Evolutionary conservation across 768 basidiomycete genomes (phyloP).

Genomic region (Glaciozyma martinii): DNA sequence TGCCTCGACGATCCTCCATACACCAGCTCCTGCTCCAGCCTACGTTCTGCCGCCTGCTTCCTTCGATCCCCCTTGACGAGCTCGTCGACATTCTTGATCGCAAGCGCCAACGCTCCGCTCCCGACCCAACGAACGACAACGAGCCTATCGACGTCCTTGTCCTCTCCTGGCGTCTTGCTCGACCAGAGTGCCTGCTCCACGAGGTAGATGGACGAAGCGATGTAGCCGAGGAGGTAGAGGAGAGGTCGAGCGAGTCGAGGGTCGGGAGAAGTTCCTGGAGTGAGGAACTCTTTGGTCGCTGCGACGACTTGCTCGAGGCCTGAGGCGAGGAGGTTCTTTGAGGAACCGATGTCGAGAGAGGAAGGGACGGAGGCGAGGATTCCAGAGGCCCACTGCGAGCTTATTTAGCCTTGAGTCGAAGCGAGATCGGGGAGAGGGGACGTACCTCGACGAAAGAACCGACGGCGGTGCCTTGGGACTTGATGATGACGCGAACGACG

Average conservation of each 20-base stretch:
- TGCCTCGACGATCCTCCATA: too few relatives aligned
- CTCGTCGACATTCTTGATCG: too few relatives aligned
- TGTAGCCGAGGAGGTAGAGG: conserved; percentile 52
- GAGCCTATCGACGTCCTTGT: conserved; percentile 46
- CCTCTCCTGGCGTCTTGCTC: conserved; percentile 31
- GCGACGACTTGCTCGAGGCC: conserved; percentile 40
- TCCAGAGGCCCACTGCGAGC: conserved; percentile 3
- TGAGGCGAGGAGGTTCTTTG: neutral
- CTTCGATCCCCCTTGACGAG: too few relatives aligned
- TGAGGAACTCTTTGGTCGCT: neutral
- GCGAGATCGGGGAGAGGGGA: conserved; percentile 30
- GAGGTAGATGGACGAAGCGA: conserved; percentile 51
- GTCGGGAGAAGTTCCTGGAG: neutral
- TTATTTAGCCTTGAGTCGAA: too few relatives aligned
- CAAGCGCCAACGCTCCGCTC: too few relatives aligned
- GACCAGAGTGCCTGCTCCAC: conserved; percentile 66
- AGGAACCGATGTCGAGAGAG: neutral
- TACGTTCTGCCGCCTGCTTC: too few relatives aligned
- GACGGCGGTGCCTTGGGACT: conserved; percentile 41
- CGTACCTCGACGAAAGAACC: conserved; percentile 48
- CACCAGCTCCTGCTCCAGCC: too few relatives aligned
- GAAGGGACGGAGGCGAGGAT: neutral
- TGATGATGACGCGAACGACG: conserved; percentile 49
- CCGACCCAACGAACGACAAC: conserved; percentile 51
- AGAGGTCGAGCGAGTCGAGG: conserved; percentile 52